A percentile compares a stretch with the other conserved stretches of the same genome.
phyloP scores from a whole-genome alignment of 139 green algal species.

The Gonium pectorale region DNA sequence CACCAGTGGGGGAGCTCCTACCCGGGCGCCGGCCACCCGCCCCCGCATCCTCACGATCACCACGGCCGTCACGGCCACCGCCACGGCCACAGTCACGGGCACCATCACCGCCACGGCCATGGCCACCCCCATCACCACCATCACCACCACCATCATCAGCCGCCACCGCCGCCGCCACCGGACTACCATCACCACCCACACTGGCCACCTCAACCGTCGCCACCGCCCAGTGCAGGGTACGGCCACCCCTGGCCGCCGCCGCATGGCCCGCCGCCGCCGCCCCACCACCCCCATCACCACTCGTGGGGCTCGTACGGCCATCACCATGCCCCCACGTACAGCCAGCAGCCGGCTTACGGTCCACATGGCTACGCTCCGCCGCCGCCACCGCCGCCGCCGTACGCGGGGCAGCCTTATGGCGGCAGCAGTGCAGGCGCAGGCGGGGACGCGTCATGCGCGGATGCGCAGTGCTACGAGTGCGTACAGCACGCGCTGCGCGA shows the following conservation, averaged over 20 bases:
- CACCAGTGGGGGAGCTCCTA: background rate
- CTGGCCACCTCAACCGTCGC: too few species aligned
- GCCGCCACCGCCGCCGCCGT: too few species aligned
- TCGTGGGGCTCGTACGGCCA: too few species aligned
- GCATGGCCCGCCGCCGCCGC: too few species aligned
- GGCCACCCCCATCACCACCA: background rate
- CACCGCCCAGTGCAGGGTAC: too few species aligned
- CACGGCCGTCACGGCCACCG: background rate
- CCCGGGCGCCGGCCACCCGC: background rate
- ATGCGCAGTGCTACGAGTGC: background rate
- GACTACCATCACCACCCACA: too few species aligned
- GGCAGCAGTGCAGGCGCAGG: background rate
- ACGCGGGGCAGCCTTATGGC: background rate
- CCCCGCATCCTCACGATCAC: background rate
- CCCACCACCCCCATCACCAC: too few species aligned
- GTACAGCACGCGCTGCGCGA: slow-evolving; percentile 15
- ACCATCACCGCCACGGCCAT: background rate
- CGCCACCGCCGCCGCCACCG: background rate
- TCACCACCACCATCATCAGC: background rate
- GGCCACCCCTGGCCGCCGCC: too few species aligned
- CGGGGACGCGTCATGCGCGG: background rate
- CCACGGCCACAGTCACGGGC: background rate
- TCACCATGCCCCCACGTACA: too few species aligned
- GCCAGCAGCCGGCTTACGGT: too few species aligned
- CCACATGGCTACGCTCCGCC: too few species aligned